phyloP scores from a whole-genome alignment of 148 eudicot species.

The Hydrangea macrophylla region DNA sequence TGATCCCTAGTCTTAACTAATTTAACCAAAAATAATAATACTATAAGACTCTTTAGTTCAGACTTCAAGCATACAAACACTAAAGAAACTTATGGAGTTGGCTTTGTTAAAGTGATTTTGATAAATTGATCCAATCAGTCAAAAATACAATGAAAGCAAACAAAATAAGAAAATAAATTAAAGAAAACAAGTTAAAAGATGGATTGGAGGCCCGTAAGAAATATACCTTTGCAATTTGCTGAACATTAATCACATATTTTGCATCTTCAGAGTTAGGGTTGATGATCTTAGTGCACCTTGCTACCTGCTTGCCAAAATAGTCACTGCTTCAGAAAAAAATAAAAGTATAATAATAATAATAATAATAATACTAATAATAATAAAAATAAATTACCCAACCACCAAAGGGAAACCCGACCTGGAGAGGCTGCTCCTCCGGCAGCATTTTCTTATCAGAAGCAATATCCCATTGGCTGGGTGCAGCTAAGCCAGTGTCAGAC shows the following conservation, averaged over 20 bases:
- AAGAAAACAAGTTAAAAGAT: too few species aligned
- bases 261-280: slow-evolving; percentile 97
- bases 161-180: too few species aligned
- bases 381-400: background rate
- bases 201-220: background rate
- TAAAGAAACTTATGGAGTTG: background rate
- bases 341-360: too few species aligned
- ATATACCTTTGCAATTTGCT: slow-evolving; percentile 90
- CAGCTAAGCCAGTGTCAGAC: slow-evolving; percentile 96
- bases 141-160: too few species aligned
- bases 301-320: slow-evolving; percentile 55
- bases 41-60: background rate
- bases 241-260: slow-evolving; percentile 88
- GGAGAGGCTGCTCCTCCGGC: slow-evolving; percentile 99
- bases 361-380: too few species aligned
- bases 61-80: background rate
- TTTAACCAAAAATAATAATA: background rate
- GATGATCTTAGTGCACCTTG: slow-evolving; percentile 97
- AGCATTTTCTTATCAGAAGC: slow-evolving; percentile 99
- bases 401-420: slow-evolving; percentile 47
- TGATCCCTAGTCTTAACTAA: background rate
- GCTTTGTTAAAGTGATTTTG: background rate
- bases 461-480: slow-evolving; percentile 98
- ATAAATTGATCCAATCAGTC: background rate
- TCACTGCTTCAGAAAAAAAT: slow-evolving; percentile 3